Conservation (phyloP, 2,329 filamentous ascomycete species). For the Didymella lethalis region DNA sequence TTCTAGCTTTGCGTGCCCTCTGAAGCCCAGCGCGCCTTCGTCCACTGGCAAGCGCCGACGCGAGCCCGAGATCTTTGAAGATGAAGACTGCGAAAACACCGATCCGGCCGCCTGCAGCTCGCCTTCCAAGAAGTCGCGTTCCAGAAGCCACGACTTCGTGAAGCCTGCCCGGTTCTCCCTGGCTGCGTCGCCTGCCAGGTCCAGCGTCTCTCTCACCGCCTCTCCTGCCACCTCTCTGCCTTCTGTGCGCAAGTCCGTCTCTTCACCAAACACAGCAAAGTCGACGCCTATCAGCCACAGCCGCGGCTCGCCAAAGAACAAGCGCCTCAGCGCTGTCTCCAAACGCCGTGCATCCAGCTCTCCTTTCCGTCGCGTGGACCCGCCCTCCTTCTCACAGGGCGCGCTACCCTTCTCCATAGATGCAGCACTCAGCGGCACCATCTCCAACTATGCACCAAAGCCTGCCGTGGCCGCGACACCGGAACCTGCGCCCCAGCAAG, state of each 20-base stretch:
- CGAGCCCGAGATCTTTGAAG: slow-evolving; percentile 54
- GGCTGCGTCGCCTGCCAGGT: slow-evolving; percentile 38
- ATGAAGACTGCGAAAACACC: slow-evolving; percentile 65
- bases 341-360: slow-evolving; percentile 69
- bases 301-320: slow-evolving; percentile 79
- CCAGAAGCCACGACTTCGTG: slow-evolving; percentile 42
- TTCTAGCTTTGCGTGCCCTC: slow-evolving; percentile 41
- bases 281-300: slow-evolving; percentile 57
- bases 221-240: slow-evolving; percentile 36
- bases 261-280: slow-evolving; percentile 53
- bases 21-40: slow-evolving; percentile 40
- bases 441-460: slow-evolving; percentile 67
- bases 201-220: slow-evolving; percentile 34
- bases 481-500: slow-evolving; percentile 49
- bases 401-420: slow-evolving; percentile 80
- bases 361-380: slow-evolving; percentile 75
- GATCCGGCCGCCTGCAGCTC: slow-evolving; percentile 62
- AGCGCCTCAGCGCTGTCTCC: slow-evolving; percentile 72
- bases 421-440: slow-evolving; percentile 79
- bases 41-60: slow-evolving; percentile 57
- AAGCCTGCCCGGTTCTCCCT: slow-evolving; percentile 55
- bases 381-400: slow-evolving; percentile 65
- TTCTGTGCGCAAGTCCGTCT: slow-evolving; percentile 50
- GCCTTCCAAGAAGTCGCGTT: slow-evolving; percentile 63
- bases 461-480: slow-evolving; percentile 44